Conservation (phyloP, 345 rosid species). For the Ceriops zippeliana region DNA sequence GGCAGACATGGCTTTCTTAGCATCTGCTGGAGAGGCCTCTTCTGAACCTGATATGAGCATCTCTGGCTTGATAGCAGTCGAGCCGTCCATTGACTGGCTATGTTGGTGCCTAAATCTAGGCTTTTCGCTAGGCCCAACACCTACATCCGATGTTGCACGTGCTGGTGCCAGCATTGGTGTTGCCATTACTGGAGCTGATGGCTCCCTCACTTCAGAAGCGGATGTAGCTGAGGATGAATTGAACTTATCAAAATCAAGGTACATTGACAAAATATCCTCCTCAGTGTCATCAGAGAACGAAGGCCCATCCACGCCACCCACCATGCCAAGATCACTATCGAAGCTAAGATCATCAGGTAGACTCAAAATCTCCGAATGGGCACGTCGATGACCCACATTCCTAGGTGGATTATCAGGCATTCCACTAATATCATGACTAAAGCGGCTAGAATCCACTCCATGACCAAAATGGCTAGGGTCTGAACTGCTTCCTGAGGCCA, state of each 20-base stretch:
- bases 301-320: constrained; percentile 70
- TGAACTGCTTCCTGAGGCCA: constrained; percentile 38
- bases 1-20: constrained; percentile 85
- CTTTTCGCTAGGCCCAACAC: constrained; percentile 49
- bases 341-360: constrained; percentile 93
- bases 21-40: constrained; percentile 47
- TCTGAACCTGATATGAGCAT: constrained; percentile 75
- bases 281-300: constrained; percentile 79
- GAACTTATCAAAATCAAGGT: constrained; percentile 88
- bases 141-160: constrained; percentile 27
- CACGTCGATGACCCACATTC: constrained; percentile 85
- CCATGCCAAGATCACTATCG: constrained; percentile 84
- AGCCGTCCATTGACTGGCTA: constrained; percentile 91
- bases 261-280: constrained; percentile 79
- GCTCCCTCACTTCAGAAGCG: constrained; percentile 56
- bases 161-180: constrained; percentile 13
- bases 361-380: constrained; percentile 87
- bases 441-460: constrained; percentile 46
- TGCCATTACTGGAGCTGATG: constrained; percentile 27
- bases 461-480: constrained; percentile 40
- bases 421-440: constrained; percentile 76
- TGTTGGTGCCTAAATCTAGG: constrained; percentile 94
- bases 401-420: constrained; percentile 82
- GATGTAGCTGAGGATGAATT: constrained; percentile 68
- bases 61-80: constrained; percentile 64